Base-by-base conservation (phyloP, 78 protist genomes). In the Blattamonas nauphoetae region DNA sequence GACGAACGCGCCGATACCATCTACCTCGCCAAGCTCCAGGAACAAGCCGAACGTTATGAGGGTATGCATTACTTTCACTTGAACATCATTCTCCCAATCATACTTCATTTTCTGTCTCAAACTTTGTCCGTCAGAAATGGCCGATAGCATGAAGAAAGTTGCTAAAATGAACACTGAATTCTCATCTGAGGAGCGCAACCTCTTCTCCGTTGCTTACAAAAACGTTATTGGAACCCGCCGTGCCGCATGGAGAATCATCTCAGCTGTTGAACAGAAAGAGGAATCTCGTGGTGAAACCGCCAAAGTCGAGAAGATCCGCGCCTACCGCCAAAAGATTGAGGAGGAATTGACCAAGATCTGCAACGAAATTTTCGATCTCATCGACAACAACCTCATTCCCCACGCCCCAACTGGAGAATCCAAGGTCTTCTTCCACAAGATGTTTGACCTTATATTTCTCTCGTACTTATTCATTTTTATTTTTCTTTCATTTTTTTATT, bases 161-260 rank as follows among this genome's bases (percentile, higher is more conserved):
- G 98, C 97, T 11, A 44, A 85, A 81, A 44, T 92, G 36, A 88
- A 90, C 89, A 84, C 89, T 55, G 97, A 97, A 88, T 95, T 97
- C 34, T 86, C 95, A n/a, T 93, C 91, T 63, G 98, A 97, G 86
- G 98, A 97, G 92, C 91, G 99, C 86, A 97, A 96, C 89, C 94
- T 97, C 32, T 93, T 97, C 85, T 96, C 99, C 5, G 99, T 97
- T 71, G 99, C 99, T 1, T 98, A 96, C 94, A 97, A 97, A 94
- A 96, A 98, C 90, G 97, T 97, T 45, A 95, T 97, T 45, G 99
- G 99, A 44, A 88, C 98, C 38, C 91, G 99, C 55, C 97, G 99
- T 32, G 97, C 99, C 5, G 91, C 99, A 45, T 96, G 99, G 98
- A 89, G 99, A n/a, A 94, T 96, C 78, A 84, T 96, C 45, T 89